Base-by-base conservation (phyloP, 2,329 filamentous ascomycete species). In the Aspergillus alliaceus region DNA sequence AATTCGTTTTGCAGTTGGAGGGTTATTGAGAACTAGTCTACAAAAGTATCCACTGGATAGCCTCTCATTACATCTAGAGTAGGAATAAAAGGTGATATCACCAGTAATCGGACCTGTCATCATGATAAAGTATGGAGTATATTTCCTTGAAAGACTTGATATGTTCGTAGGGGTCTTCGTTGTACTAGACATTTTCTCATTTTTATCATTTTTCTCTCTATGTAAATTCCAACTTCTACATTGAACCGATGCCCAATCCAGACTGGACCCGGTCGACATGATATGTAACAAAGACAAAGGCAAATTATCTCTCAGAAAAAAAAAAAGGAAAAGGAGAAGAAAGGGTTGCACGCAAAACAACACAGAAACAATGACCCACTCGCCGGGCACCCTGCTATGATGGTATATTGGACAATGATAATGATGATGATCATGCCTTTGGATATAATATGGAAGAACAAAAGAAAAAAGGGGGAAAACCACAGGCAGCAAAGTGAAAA, bases 311-410 rank as follows among this genome's bases (percentile, higher is more conserved):
- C 46, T 52, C 50, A 24, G 29, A 20, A 39, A 61, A 58, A 57
- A 56, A 58, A 50, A 34, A 35, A 59, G n/a, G n/a, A 54, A 58
- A 49, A 42, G 54, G 56, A 40, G 39, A 40, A 49, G 27, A 29
- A 44, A 54, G 35, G n/a, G 40, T 55, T 39, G 58, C 24, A 57
- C n/a, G 27, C 51, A 46, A 59, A 52, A 48, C 53, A 50, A 53
- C 34, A 49, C 42, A 57, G 57, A 61, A 49, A 63, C 54, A 56
- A 47, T 54, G 57, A 63, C 63, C 61, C 58, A 62, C 64, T 67
- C 64, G 64, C 65, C 65, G 61, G 56, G 65, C 65, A 62, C 65
- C 65, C 62, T 67, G 65, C 65, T 67, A 67, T 66, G 65, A 63
- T 66, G 64, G 64, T 66, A 66, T 66, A 65, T 63, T 59, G 60